Evolutionary conservation across 192 early-diverging fungal genomes (phyloP).

Genomic region (Coemansia sp.): DNA sequence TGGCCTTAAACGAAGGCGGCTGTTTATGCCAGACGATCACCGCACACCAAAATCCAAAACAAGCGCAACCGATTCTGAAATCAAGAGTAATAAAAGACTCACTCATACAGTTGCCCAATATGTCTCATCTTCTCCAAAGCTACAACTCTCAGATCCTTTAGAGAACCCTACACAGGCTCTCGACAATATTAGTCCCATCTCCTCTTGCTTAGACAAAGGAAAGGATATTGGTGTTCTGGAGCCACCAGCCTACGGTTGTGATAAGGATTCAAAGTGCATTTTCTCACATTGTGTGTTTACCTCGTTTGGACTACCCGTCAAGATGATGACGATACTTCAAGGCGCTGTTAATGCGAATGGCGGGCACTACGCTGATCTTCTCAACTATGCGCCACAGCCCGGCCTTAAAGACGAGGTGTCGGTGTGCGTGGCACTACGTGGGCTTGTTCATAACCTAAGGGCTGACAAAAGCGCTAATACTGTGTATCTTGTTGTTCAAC

Average conservation of each 20-base stretch:
- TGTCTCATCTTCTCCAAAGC: constrained; percentile 1
- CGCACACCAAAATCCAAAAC: neutral
- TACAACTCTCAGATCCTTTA: neutral
- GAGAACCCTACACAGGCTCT: neutral
- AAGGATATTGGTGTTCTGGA: neutral
- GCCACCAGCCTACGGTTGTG: neutral
- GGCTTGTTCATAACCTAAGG: constrained; percentile 2
- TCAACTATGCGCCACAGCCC: neutral
- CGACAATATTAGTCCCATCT: too few relatives aligned
- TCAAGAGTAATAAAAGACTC: neutral
- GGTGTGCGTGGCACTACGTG: neutral
- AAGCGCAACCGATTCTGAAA: neutral
- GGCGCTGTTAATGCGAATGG: constrained; percentile 23
- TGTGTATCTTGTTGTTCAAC: constrained; percentile 33
- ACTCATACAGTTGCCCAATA: neutral
- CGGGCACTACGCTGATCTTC: constrained; percentile 26
- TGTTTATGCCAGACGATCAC: neutral
- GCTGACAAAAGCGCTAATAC: neutral
- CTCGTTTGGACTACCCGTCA: constrained; percentile 26
- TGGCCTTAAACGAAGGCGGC: neutral
- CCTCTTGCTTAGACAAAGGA: neutral
- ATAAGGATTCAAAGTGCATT: neutral
- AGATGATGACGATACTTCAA: constrained; percentile 13
- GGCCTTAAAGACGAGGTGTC: neutral
- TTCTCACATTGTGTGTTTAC: constrained; percentile 40